These are phyloP conservation scores for Pseudomassariella vexata DNA, from an alignment of 2,329 filamentous ascomycete species.

Conservation along the genomic window DNA sequence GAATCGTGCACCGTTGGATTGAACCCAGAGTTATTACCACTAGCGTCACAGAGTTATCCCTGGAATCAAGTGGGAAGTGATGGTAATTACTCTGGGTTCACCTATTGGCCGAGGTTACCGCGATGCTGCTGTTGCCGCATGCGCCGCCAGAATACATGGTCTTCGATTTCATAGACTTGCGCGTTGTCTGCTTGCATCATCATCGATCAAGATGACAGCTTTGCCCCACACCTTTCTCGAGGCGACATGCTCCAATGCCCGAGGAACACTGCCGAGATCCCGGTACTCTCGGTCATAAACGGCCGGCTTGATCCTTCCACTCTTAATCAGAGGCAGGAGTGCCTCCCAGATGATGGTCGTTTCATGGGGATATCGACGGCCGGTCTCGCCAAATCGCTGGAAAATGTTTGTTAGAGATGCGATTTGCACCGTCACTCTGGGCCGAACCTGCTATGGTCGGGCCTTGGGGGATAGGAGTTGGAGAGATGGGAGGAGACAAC, in stretches of 20 bases:
- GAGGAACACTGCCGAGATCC: slow-evolving; percentile 42
- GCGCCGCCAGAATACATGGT: no score
- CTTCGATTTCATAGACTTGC: no score
- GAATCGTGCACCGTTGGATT: no score
- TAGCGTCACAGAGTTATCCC: no score
- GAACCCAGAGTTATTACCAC: no score
- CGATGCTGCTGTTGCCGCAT: no score
- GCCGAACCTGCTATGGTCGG: not conserved
- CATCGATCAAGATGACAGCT: slow-evolving; percentile 41
- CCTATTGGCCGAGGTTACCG: no score
- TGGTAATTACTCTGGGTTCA: no score
- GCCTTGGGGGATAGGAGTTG: not conserved
- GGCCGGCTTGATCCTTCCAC: slow-evolving; percentile 41
- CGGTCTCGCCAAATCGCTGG: slow-evolving; percentile 52
- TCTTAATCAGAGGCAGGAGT: slow-evolving; percentile 40
- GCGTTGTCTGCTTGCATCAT: no score
- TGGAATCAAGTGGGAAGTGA: no score
- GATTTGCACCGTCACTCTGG: no score
- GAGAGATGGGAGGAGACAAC: slow-evolving; percentile 14
- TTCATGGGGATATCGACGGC: slow-evolving; percentile 40
- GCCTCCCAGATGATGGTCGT: slow-evolving; percentile 44
- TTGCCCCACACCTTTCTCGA: slow-evolving; percentile 49
- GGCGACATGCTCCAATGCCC: slow-evolving; percentile 45
- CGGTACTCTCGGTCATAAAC: slow-evolving; percentile 41
- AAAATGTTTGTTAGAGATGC: no score